Conservation (phyloP, 225 moss, liverwort and hornwort genomes). For the Polytrichum formosum region DNA sequence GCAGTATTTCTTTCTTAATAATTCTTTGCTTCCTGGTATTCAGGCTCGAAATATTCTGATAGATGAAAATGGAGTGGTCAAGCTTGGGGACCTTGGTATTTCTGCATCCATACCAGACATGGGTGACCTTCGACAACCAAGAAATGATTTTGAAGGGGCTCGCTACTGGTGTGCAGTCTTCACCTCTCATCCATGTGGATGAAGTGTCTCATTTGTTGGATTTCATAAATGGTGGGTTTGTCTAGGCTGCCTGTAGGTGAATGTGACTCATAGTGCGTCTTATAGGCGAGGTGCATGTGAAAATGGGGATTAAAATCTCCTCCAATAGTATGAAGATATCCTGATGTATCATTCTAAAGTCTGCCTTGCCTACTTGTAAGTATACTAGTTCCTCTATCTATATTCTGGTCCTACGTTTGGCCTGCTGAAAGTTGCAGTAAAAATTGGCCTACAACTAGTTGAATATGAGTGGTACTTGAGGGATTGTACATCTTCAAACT, state of each 20-base stretch:
- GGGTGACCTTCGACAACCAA: constrained; percentile 75
- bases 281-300: not conserved
- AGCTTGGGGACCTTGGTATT: constrained; percentile 77
- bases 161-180: constrained; percentile 75
- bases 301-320: not conserved
- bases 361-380: no score
- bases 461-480: no score
- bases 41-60: constrained; percentile 88
- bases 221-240: constrained; percentile 11
- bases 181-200: constrained; percentile 23
- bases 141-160: constrained; percentile 78
- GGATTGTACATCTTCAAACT: not conserved
- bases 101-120: constrained; percentile 85
- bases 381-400: no score
- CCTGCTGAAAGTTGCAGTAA: no score
- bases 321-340: no score
- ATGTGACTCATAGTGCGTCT: not conserved
- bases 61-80: constrained; percentile 70
- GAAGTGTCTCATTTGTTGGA: constrained; percentile 7
- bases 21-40: constrained; percentile 5
- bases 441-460: no score
- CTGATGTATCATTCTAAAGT: no score
- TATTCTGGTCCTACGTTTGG: no score
- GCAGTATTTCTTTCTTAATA: constrained; percentile 12
- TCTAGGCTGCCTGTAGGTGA: constrained; percentile 2